Conservation (phyloP, 164 flowering plant genomes). For the Annona squamosa region DNA sequence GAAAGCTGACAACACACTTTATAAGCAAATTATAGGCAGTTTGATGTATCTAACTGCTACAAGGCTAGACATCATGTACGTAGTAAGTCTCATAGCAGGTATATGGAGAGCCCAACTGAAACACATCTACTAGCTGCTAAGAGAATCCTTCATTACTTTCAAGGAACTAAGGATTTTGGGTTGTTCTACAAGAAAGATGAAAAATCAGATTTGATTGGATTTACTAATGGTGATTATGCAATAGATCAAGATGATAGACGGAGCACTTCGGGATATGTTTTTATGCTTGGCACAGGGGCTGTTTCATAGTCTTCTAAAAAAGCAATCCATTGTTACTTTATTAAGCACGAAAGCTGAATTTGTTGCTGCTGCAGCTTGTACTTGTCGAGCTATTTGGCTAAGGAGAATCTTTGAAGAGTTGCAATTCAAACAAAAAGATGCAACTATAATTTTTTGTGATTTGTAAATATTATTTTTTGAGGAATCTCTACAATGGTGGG, state of each 20-base stretch:
- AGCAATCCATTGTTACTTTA: not conserved
- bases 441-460: not conserved
- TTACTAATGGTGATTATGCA: no score
- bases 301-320: not conserved
- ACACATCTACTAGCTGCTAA: not conserved
- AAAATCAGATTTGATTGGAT: no score
- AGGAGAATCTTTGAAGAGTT: not conserved
- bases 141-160: not conserved
- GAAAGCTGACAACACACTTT: not conserved
- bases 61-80: not conserved
- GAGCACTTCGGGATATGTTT: not conserved
- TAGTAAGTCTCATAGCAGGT: not conserved
- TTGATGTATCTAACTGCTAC: slow-evolving; percentile 1
- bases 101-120: not conserved
- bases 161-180: not conserved
- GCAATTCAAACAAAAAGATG: not conserved
- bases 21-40: not conserved
- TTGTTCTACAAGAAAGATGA: not conserved
- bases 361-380: not conserved
- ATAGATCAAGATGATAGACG: not conserved
- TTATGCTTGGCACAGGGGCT: not conserved
- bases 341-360: not conserved
- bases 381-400: no score
- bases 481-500: no score
- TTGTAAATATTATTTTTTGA: not conserved